Base-by-base conservation (phyloP, 257 asterid species). In the Gentiana dahurica region DNA sequence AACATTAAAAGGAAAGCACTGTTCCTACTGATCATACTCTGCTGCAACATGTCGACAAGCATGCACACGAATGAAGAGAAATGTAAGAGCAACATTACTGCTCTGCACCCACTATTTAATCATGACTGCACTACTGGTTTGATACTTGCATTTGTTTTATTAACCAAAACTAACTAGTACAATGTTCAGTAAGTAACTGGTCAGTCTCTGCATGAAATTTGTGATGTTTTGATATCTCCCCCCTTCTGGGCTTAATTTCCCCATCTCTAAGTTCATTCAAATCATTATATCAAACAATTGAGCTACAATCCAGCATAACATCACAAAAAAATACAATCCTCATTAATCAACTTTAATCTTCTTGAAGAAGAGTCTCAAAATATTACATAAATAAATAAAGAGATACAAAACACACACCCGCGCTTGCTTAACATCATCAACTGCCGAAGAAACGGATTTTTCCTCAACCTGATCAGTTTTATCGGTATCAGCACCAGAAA, bases 381-480 rank as follows among this genome's bases (percentile, higher is more conserved):
- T 41, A 36, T 34, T 44, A 34, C 3, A 4, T 34, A 53, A 44
- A 43, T 13, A 4, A n/a, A 5, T 15, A 34, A 54, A 58, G 5
- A 55, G 32, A 46, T 3, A 50, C 34, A 52, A 51, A 43, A 75
- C 57, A 74, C 95, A 63, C 83, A 90, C 97, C 96, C 95, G 95
- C 75, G 81, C 69, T 59, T 32, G 80, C 55, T 64, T 69, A 50
- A 41, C 57, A 32, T 75, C 89, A 58, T 81, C 87, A 24, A 24
- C 24, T 24, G 24, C 24, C 50, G 75, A 3, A 9, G 73, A 49
- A 48, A 72, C 44, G 44, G 87, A 68, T 3, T 71, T 74, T 44
- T 80, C 84, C 50, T 71, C 81, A 55, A 74, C 13, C 4, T 57
- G 85, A 34, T 73, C 82, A 36, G 62, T 75, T 15, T 73, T 74